Base-by-base conservation (phyloP, 1,139 yeast species). In the Diutina pseudorugosa region DNA sequence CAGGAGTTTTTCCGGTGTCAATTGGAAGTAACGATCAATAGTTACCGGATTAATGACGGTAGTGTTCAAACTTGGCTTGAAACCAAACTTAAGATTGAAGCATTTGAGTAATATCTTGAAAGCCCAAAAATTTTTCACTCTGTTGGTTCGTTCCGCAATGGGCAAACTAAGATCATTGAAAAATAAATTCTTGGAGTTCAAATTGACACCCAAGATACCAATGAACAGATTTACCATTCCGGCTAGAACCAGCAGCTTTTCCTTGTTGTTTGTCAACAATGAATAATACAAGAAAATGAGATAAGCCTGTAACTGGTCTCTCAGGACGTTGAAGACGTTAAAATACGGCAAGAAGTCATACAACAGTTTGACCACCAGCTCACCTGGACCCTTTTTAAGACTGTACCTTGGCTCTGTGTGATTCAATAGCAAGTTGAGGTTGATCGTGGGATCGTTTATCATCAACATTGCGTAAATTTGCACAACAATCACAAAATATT, bases 61-160 rank as follows among this genome's bases (percentile, higher is more conserved):
- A 20, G 43, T 40, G 18, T 36, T 47, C 47, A 58, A 51, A 36
- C 58, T 55, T 2, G 79, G 79, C 56, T 74, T 72, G 55, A 74
- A 71, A 1, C 80, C 79, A 57, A 78, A 73, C 58, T 75, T 74
- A 55, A 74, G 64, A 54, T 79, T 75, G 57, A 78, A 74, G 54
- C 81, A 71, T 59, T 77, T 75, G 43, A 76, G 66, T 41, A 81
- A 65, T 2, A 79, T 77, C 55, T 76, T 76, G 60, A 76, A 79
- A 21, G 76, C 78, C 87, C 87, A 81, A 58, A 77, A 82, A 20
- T 80, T 67, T 60, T 80, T 81, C 19, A 81, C 77, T 59, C 86
- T 67, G 55, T 77, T 77, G 53, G 79, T 65, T 56, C 69, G 64
- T 58, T 75, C 72, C 51, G 66, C 67, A 43, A 69, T 57, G 23